These are phyloP conservation scores for Colletotrichum sp. DNA, from an alignment of 2,329 filamentous ascomycete genomes.

Conservation along the genomic window DNA sequence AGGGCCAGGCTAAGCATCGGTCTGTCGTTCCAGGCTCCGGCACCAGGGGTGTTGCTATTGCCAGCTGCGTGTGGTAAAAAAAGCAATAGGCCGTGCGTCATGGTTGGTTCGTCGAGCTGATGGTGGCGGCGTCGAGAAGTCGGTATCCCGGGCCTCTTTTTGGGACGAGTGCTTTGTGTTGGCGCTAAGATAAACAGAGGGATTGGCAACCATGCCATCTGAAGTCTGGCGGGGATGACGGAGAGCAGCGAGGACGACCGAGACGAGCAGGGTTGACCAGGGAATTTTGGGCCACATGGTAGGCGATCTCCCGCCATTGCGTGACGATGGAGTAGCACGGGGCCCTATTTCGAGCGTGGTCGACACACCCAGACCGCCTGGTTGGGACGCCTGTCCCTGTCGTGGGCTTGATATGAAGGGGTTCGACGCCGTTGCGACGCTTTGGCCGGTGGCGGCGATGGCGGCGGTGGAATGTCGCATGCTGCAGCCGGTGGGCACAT, in stretches of 20 bases:
- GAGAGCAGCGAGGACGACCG: background rate
- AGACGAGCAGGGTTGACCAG: conserved; percentile 8
- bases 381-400: conserved; percentile 17
- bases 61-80: conserved; percentile 2
- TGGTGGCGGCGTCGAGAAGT: conserved; percentile 9
- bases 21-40: conserved; percentile 1
- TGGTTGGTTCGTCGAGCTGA: background rate
- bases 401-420: conserved; percentile 4
- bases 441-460: conserved; percentile 9
- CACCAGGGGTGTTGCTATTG: background rate
- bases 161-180: background rate
- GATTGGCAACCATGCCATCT: conserved; percentile 5
- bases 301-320: conserved; percentile 19
- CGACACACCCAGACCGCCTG: conserved; percentile 12
- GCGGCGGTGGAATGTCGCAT: conserved; percentile 7
- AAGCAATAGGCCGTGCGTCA: background rate
- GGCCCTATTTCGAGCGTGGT: background rate
- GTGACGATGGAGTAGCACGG: conserved; percentile 3
- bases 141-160: background rate
- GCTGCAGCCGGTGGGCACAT: background rate
- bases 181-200: background rate
- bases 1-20: background rate
- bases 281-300: conserved; percentile 10
- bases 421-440: conserved; percentile 10
- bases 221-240: conserved; percentile 2